Evolutionary conservation across 179 eudicot species (phyloP).

Genomic region (Silene vulgaris): DNA sequence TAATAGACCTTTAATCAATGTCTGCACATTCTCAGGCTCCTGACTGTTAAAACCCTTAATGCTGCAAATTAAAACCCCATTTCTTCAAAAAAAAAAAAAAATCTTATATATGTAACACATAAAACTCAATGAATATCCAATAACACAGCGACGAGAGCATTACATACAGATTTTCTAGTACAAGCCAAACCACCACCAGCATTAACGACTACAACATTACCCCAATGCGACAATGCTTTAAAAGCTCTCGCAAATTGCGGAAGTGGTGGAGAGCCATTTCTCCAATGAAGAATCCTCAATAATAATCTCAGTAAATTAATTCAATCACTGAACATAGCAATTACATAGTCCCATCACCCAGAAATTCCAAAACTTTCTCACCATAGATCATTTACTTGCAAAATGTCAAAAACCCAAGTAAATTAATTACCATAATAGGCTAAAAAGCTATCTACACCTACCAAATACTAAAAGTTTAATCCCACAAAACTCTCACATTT

Average conservation of each 20-base stretch:
- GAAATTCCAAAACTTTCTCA: constrained; percentile 1
- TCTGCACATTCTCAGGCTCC: not conserved
- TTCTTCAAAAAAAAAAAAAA: not conserved
- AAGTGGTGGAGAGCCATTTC: not conserved
- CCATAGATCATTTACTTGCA: not conserved
- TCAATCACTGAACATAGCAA: not conserved
- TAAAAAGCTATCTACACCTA: not conserved
- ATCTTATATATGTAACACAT: not conserved
- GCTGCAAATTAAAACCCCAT: not conserved
- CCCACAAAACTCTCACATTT: not conserved
- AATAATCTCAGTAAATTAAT: not conserved
- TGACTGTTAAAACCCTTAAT: not conserved
- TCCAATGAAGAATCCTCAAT: not conserved
- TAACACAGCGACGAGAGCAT: not conserved
- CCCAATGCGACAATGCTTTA: too few species aligned
- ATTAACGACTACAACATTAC: too few species aligned
- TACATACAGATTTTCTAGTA: not conserved
- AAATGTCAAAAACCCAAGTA: not conserved
- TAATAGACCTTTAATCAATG: not conserved
- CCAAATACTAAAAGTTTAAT: not conserved
- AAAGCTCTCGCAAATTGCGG: too few species aligned
- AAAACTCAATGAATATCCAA: not conserved
- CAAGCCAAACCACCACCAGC: too few species aligned
- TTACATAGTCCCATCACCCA: not conserved
- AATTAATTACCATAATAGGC: not conserved